Percentiles rank a stretch among this genome's conserved stretches.
Evolutionary conservation across 2,329 filamentous ascomycete genomes (phyloP).

Genomic region (Anisogramma anomala): DNA sequence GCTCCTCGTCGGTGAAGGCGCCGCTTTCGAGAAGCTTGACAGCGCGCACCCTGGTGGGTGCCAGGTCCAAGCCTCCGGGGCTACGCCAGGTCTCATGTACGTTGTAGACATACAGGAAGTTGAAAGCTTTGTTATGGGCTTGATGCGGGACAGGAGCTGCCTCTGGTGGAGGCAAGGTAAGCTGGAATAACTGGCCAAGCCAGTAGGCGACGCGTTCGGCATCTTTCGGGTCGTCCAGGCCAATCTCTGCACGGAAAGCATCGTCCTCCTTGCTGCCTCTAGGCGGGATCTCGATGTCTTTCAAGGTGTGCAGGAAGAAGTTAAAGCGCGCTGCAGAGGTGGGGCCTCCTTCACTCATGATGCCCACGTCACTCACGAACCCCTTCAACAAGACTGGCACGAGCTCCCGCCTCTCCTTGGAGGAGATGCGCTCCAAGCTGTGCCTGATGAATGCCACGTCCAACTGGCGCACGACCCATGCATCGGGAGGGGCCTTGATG

Average conservation of each 20-base stretch:
- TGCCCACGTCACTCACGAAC: slow-evolving; percentile 53
- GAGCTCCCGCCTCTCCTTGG: slow-evolving; percentile 55
- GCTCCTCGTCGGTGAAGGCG: slow-evolving; percentile 71
- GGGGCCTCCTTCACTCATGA: slow-evolving; percentile 41
- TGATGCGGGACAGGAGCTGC: background rate
- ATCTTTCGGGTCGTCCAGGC: slow-evolving; percentile 56
- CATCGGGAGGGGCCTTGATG: slow-evolving; percentile 57
- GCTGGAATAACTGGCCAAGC: slow-evolving; percentile 66
- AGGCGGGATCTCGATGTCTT: slow-evolving; percentile 58
- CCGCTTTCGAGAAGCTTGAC: slow-evolving; percentile 69
- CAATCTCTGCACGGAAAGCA: slow-evolving; percentile 52
- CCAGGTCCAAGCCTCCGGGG: slow-evolving; percentile 54
- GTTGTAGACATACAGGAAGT: slow-evolving; percentile 58
- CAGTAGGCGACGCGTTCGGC: slow-evolving; percentile 61
- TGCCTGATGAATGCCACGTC: slow-evolving; percentile 85
- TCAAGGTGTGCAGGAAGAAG: slow-evolving; percentile 64
- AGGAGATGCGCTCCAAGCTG: slow-evolving; percentile 44
- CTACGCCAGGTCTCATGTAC: slow-evolving; percentile 43
- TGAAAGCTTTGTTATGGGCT: slow-evolving; percentile 35
- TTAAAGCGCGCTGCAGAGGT: slow-evolving; percentile 59
- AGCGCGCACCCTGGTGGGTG: slow-evolving; percentile 57
- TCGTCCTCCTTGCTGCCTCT: slow-evolving; percentile 70
- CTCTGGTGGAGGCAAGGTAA: slow-evolving; percentile 24
- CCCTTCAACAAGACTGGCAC: slow-evolving; percentile 59
- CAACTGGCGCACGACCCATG: slow-evolving; percentile 67